Percentiles rank a stretch among this genome's conserved stretches.
Evolutionary conservation across 768 basidiomycete species (phyloP).

Genomic region (Boletus reticulatus): DNA sequence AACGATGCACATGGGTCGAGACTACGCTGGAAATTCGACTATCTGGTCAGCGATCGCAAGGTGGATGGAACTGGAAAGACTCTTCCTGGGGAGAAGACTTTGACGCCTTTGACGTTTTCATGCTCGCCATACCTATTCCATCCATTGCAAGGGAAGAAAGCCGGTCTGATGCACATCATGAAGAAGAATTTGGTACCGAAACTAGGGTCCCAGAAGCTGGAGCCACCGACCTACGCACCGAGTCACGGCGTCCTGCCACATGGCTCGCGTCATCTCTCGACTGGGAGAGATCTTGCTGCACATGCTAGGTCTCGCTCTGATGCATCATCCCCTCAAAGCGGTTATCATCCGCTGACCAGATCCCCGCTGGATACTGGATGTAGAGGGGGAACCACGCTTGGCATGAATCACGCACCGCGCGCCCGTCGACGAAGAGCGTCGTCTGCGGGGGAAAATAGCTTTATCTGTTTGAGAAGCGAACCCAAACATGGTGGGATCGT

Average conservation of each 20-base stretch:
- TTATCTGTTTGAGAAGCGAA: slow-evolving; percentile 3
- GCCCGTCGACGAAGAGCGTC: slow-evolving; percentile 43
- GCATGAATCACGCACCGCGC: slow-evolving; percentile 11
- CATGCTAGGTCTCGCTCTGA: slow-evolving; percentile 25
- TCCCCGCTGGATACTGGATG: slow-evolving; percentile 7
- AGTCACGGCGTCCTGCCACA: slow-evolving; percentile 2
- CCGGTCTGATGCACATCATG: slow-evolving; percentile 67
- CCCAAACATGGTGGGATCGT: not conserved
- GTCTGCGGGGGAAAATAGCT: slow-evolving; percentile 42
- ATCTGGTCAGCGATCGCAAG: slow-evolving; percentile 63
- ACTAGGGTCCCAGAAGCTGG: slow-evolving; percentile 58
- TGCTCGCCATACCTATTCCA: slow-evolving; percentile 67
- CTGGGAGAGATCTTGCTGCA: not conserved
- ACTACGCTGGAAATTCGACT: slow-evolving; percentile 77
- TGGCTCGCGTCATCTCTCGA: not conserved
- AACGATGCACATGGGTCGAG: slow-evolving; percentile 29
- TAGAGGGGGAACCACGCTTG: not conserved
- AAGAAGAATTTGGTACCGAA: slow-evolving; percentile 70
- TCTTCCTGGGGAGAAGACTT: slow-evolving; percentile 63
- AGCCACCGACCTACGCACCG: slow-evolving; percentile 36
- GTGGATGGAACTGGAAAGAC: slow-evolving; percentile 43
- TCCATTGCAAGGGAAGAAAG: slow-evolving; percentile 61
- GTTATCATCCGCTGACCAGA: slow-evolving; percentile 9
- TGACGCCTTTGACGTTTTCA: slow-evolving; percentile 72
- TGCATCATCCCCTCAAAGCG: slow-evolving; percentile 14